Percentiles rank a stretch among this genome's conserved stretches.
phyloP scores from a whole-genome alignment of 345 rosid genomes.

The Gossypium mustelinum region DNA sequence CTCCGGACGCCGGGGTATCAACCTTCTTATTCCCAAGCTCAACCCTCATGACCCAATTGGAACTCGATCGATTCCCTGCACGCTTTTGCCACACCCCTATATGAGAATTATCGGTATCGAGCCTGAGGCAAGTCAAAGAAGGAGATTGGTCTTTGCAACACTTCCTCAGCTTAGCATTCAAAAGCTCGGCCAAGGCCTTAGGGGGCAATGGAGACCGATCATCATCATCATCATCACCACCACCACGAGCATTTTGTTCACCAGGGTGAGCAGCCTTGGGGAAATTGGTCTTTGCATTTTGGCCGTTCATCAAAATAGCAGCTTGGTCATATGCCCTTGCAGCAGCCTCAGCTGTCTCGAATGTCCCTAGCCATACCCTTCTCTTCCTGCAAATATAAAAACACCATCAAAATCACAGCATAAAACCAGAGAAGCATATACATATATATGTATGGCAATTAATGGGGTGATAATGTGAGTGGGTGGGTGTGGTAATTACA shows the following conservation, averaged over 20 bases:
- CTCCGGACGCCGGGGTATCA: background rate
- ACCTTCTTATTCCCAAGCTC: conserved; percentile 43
- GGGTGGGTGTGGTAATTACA: conserved; percentile 26
- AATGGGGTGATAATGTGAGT: conserved; percentile 15
- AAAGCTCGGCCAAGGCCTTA: conserved; percentile 43
- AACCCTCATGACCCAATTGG: conserved; percentile 66
- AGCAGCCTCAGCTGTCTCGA: conserved; percentile 73
- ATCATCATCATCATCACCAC: background rate
- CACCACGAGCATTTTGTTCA: background rate
- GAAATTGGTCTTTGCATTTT: conserved; percentile 68
- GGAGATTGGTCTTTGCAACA: conserved; percentile 54
- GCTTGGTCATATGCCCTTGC: conserved; percentile 75
- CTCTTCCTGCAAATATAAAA: conserved; percentile 44
- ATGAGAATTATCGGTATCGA: conserved; percentile 59
- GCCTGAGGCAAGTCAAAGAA: conserved; percentile 65
- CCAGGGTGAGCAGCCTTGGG: conserved; percentile 23
- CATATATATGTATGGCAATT: background rate
- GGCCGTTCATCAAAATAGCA: conserved; percentile 63
- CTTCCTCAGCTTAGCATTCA: conserved; percentile 53
- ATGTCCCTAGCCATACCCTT: conserved; percentile 83
- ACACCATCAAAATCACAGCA: background rate
- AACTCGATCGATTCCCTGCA: conserved; percentile 47
- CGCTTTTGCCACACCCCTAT: conserved; percentile 80
- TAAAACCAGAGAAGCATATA: background rate
- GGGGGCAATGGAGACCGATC: conserved; percentile 29